Conservation (phyloP, 1,284 basidiomycete genomes). For the Cutaneotrichosporon cutaneum region DNA sequence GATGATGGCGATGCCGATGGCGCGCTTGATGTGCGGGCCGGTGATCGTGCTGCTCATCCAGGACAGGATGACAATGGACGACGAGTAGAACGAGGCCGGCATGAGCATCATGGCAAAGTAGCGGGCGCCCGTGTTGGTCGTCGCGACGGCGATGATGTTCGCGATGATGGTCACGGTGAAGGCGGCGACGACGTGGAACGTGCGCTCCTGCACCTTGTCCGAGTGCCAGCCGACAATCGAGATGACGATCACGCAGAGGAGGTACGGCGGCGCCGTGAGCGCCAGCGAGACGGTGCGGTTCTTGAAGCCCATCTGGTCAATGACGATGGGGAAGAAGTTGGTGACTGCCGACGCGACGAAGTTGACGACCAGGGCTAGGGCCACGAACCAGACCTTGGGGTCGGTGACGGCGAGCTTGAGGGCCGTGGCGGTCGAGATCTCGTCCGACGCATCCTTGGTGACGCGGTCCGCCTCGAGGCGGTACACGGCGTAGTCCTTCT, state of each 20-base stretch:
- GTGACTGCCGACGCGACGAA: slow-evolving; percentile 46
- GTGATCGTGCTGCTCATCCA: slow-evolving; percentile 50
- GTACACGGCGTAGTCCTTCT: slow-evolving; percentile 42
- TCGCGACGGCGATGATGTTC: slow-evolving; percentile 65
- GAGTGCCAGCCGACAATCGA: slow-evolving; percentile 45
- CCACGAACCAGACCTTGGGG: slow-evolving; percentile 44
- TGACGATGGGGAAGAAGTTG: slow-evolving; percentile 50
- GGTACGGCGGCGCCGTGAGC: slow-evolving; percentile 47
- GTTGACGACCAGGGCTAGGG: slow-evolving; percentile 24
- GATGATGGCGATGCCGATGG: slow-evolving; percentile 50
- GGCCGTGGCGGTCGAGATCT: slow-evolving; percentile 30
- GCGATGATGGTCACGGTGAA: slow-evolving; percentile 62
- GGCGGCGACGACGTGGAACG: slow-evolving; percentile 22
- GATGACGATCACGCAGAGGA: slow-evolving; percentile 43
- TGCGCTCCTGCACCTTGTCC: slow-evolving; percentile 44
- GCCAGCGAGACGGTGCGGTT: slow-evolving; percentile 46
- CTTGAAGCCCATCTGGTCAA: slow-evolving; percentile 43
- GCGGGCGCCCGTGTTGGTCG: slow-evolving; percentile 44
- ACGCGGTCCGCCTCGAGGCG: slow-evolving; percentile 43
- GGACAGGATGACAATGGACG: slow-evolving; percentile 47
- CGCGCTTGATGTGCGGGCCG: slow-evolving; percentile 51
- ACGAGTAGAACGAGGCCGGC: slow-evolving; percentile 43
- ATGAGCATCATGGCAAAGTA: slow-evolving; percentile 46
- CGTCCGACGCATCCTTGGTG: slow-evolving; percentile 36
- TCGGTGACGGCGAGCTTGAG: slow-evolving; percentile 41